Evolutionary conservation across 73 alveolate species (phyloP).

Genomic region (Paramecium biaurelia): DNA sequence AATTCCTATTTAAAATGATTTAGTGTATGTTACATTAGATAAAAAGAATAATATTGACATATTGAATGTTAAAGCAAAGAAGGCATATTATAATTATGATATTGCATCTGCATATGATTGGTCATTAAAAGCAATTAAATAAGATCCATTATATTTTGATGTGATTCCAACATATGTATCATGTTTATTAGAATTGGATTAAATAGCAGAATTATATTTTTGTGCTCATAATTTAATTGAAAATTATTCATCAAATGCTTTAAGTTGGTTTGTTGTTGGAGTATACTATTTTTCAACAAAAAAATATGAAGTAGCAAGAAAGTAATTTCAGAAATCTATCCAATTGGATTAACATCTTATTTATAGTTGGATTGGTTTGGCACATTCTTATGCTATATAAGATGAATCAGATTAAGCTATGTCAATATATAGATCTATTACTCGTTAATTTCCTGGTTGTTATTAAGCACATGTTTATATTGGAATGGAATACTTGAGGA

Average conservation of each 20-base stretch:
- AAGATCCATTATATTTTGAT: constrained; percentile 88
- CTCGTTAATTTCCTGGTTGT: constrained; percentile 98
- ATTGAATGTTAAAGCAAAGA: constrained; percentile 90
- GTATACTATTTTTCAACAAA: constrained; percentile 93
- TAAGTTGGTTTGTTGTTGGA: constrained; percentile 99
- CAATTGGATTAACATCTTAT: constrained; percentile 93
- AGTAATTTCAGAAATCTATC: constrained; percentile 94
- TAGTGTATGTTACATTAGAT: constrained; percentile 76
- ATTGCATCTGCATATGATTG: constrained; percentile 89
- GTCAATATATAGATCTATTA: constrained; percentile 95
- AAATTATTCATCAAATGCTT: constrained; percentile 90
- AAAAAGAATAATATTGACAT: constrained; percentile 82
- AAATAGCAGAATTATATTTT: constrained; percentile 92
- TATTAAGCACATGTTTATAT: constrained; percentile 92
- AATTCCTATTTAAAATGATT: background rate
- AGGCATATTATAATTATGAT: constrained; percentile 86
- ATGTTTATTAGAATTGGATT: constrained; percentile 89
- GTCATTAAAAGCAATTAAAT: constrained; percentile 82
- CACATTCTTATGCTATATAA: constrained; percentile 96
- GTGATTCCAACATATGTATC: constrained; percentile 93
- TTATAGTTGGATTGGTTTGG: constrained; percentile 97
- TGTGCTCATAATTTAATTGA: constrained; percentile 93
- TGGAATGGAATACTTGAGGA: constrained; percentile 98
- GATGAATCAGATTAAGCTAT: constrained; percentile 98
- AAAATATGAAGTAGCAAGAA: constrained; percentile 94